phyloP scores from a whole-genome alignment of 768 basidiomycete genomes.

The Hygrocybe punicea region DNA sequence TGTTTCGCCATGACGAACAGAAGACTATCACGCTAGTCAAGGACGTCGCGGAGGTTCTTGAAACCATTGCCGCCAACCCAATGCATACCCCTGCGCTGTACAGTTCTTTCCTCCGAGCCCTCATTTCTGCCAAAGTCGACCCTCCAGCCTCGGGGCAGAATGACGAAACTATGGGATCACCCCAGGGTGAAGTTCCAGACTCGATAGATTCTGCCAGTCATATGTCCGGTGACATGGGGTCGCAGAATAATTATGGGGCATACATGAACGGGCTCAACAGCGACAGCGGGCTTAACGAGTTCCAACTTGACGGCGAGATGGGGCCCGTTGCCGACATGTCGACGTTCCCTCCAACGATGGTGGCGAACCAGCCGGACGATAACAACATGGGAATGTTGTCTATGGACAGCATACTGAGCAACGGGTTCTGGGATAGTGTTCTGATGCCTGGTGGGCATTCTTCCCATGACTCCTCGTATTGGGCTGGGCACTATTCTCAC shows the following conservation, averaged over 20 bases:
- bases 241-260: neutral
- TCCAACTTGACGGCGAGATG: constrained; percentile 79
- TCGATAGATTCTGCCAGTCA: neutral
- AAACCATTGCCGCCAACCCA: constrained; percentile 70
- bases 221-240: neutral
- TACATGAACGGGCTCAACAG: constrained; percentile 4
- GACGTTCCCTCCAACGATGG: constrained; percentile 88
- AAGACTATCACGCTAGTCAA: constrained; percentile 66
- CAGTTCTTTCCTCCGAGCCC: constrained; percentile 73
- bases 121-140: constrained; percentile 56
- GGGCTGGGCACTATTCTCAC: neutral
- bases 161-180: neutral
- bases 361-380: constrained; percentile 44
- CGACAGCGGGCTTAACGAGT: constrained; percentile 38
- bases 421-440: constrained; percentile 84
- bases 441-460: constrained; percentile 71
- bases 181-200: neutral
- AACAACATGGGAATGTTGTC: constrained; percentile 47
- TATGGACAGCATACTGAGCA: constrained; percentile 80
- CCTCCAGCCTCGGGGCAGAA: constrained; percentile 7
- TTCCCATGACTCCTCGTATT: neutral
- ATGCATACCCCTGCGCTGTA: constrained; percentile 90
- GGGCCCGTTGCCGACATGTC: constrained; percentile 78
- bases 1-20: constrained; percentile 70
- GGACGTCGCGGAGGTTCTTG: constrained; percentile 79